Evolutionary conservation across 805 yeast genomes (phyloP).

Genomic region (Hanseniaspora nectarophila): DNA sequence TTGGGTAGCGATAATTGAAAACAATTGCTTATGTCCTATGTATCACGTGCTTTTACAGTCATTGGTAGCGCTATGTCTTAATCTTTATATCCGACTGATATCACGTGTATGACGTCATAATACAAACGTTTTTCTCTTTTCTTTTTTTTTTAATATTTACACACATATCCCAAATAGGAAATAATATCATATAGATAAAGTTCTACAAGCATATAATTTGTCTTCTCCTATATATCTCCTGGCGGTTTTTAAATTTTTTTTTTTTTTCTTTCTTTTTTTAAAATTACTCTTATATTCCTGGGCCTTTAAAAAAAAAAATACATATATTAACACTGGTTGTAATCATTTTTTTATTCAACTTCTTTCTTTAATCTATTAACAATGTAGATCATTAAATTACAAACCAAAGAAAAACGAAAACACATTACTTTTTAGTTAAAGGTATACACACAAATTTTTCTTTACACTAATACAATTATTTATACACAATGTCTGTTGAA

Average conservation of each 20-base stretch:
- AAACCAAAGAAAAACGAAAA: conserved; percentile 3
- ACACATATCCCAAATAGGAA: neutral
- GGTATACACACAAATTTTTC: neutral
- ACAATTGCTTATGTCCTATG: too few relatives aligned
- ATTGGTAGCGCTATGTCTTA: neutral
- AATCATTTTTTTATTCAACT: neutral
- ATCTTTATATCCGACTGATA: neutral
- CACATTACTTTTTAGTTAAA: neutral
- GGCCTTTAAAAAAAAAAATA: neutral
- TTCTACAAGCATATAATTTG: too few relatives aligned
- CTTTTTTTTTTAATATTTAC: neutral
- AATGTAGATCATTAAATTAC: neutral
- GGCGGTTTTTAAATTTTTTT: neutral
- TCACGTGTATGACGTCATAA: neutral
- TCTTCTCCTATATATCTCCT: too few relatives aligned
- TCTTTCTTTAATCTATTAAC: neutral
- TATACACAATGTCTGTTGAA: conserved; percentile 21
- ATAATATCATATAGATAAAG: too few relatives aligned
- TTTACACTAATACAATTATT: neutral
- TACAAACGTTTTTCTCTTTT: neutral
- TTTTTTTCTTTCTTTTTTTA: neutral
- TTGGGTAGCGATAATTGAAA: too few relatives aligned
- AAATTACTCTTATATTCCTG: neutral
- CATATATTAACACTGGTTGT: too few relatives aligned
- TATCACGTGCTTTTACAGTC: too few relatives aligned